These are phyloP conservation scores for Galerina marginata DNA, from an alignment of 768 basidiomycete genomes.

Conservation along the genomic window DNA sequence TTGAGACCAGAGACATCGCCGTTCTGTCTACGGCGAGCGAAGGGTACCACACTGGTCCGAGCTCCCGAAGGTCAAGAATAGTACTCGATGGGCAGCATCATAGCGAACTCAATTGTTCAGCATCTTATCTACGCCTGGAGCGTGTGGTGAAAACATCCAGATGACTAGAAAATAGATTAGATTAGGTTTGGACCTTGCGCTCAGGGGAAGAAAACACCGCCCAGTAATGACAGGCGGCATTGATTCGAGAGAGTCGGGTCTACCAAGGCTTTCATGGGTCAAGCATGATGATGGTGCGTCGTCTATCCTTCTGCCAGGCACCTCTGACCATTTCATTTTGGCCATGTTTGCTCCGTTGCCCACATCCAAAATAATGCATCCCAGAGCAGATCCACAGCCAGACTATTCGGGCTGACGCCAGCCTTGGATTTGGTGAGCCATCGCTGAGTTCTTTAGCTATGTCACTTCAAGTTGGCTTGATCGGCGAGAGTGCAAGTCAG, in stretches of 20 bases:
- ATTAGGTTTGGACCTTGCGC: too few relatives aligned
- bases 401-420: neutral
- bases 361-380: neutral
- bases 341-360: neutral
- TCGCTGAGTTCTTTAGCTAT: neutral
- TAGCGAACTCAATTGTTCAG: neutral
- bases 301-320: neutral
- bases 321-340: neutral
- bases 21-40: too few relatives aligned
- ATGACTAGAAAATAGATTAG: too few relatives aligned
- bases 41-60: neutral
- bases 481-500: neutral
- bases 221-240: too few relatives aligned
- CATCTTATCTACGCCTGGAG: constrained; percentile 2
- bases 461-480: neutral
- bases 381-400: neutral
- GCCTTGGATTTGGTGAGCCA: neutral
- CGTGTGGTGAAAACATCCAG: neutral
- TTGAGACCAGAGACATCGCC: too few relatives aligned
- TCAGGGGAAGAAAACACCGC: too few relatives aligned
- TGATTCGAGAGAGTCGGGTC: too few relatives aligned
- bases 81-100: neutral
- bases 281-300: neutral
- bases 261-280: too few relatives aligned
- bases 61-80: neutral